Base-by-base conservation (phyloP, 2,329 filamentous ascomycete species). In the Incumbomyces delicatus region DNA sequence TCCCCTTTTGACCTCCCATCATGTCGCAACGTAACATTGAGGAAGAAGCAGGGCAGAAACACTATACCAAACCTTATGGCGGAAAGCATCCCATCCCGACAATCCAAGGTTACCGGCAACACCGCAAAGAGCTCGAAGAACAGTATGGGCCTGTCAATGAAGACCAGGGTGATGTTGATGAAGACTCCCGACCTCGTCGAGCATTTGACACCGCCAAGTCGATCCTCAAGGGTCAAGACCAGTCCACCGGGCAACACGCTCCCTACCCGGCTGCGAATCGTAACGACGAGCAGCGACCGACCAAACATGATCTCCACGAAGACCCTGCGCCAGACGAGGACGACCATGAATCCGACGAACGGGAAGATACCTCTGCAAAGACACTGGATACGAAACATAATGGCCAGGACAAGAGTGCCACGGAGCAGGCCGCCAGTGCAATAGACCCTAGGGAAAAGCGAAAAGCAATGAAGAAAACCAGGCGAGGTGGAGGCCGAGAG, bases 401-500 rank as follows among this genome's bases (percentile, higher is more conserved):
- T 18, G 20, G 48, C 11, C 41, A 48, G 18, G 48, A 45, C 7
- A 47, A 54, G 34, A 54, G 53, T 13, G 50, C 52, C 16, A 55
- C 55, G 4, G 52, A 57, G 44, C 47, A 50, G 16, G 55, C 53
- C n/a, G 52, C 52, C 22, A 44, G 50, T 13, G 36, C 51, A 13
- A 30, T 41, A 18, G 63, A 73, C 47, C 68, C 71, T 1, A 71
- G 68, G 55, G 62, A 70, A 50, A 66, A 68, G 49, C 61, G 72
- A 33, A 74, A 75, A 58, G 54, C 60, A 11, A 68, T 74, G 66
- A 72, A 74, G 57, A 68, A 73, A 48, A 64, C 63, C 49, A 66
- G 61, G 38, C 64, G 68, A 27, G 68, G 73, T 48, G 64, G 68
- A 27, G 70, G 73, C 48, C 67, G 74, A 49, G 72, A 83, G 58